A percentile compares a stretch with the other conserved stretches of the same genome.
Evolutionary conservation across 1,284 basidiomycete genomes (phyloP).

Genomic region (Tylopilus sp.): DNA sequence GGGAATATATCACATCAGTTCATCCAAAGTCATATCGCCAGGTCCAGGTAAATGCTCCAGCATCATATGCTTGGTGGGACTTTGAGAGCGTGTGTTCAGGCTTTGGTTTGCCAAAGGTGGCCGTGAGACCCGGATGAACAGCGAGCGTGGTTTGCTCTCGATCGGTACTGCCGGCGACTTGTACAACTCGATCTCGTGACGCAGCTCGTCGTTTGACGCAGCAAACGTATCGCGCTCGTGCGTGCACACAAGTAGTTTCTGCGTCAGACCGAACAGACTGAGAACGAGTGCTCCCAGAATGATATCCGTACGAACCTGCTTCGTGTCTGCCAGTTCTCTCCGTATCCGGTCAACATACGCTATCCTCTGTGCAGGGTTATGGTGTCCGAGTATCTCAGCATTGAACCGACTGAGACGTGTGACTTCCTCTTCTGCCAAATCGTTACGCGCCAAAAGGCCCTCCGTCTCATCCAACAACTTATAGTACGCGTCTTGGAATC

Average conservation of each 20-base stretch:
- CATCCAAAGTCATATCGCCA: constrained; percentile 57
- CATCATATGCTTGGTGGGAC: constrained; percentile 17
- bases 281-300: background rate
- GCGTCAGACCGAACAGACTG: constrained; percentile 1
- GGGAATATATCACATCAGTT: constrained; percentile 39
- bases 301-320: constrained; percentile 47
- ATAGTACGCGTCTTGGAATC: constrained; percentile 64
- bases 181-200: constrained; percentile 62
- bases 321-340: constrained; percentile 62
- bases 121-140: constrained; percentile 57
- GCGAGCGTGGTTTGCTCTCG: constrained; percentile 57
- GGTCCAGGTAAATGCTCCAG: constrained; percentile 32
- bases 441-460: constrained; percentile 58
- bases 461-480: constrained; percentile 58
- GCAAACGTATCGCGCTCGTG: constrained; percentile 51
- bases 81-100: constrained; percentile 31
- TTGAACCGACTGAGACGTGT: constrained; percentile 64
- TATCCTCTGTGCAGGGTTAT: constrained; percentile 69
- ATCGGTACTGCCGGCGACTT: constrained; percentile 57
- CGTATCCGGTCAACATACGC: constrained; percentile 70
- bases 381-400: constrained; percentile 69
- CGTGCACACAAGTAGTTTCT: constrained; percentile 54
- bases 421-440: constrained; percentile 69
- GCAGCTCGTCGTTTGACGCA: constrained; percentile 49
- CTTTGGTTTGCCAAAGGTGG: constrained; percentile 48